Evolutionary conservation across 2,329 filamentous ascomycete species (phyloP), one percentile per base, ranked within the genome.

Genomic region (Paecilomyces fulvus): DNA sequence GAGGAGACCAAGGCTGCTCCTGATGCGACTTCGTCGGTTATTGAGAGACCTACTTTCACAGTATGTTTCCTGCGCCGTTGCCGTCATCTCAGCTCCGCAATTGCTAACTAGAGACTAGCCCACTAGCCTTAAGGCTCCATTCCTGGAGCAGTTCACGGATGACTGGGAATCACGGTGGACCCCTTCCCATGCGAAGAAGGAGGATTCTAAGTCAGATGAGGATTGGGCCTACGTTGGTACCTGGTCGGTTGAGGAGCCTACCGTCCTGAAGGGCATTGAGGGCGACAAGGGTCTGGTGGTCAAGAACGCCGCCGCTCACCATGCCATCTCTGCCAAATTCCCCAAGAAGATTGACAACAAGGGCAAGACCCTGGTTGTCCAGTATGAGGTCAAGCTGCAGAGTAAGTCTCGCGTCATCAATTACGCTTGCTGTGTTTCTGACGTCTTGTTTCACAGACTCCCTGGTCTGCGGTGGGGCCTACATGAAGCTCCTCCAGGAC

Each of bases 351-450:
- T 99, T 70, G 88, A 96, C 78, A 94, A 95, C 84, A 97, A 92
- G 85, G 91, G 83, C 79, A 95, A 99, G 82, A 89, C 90, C 58
- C 84, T 99, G 53, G 94, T 99, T 65, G 90, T 99, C 55, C 94
- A 99, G 79, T 99, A 99, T 73, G 94, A 99, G 76, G 94, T 97
- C 73, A 99, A 99, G 85, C 89, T 96, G 63, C 94, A 99, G 80
- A 90, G 90, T 95, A 82, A 77, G 88, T 82, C 28, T 46, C 30
- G 49, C 8, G 55, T 52, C 8, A 23, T 52, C n/a, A 12, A 11
- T 51, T 50, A 2, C 11, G 9, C 23, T n/a, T 28, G 53, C 7
- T 37, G 57, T 55, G 58, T 67, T 68, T 64, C 75, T 75, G 65
- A 68, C 68, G 55, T 62, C 49, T 51, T 55, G 58, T 23, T 14